Evolutionary conservation across 805 yeast genomes (phyloP).

Genomic region (Cephaloascus fragrans): DNA sequence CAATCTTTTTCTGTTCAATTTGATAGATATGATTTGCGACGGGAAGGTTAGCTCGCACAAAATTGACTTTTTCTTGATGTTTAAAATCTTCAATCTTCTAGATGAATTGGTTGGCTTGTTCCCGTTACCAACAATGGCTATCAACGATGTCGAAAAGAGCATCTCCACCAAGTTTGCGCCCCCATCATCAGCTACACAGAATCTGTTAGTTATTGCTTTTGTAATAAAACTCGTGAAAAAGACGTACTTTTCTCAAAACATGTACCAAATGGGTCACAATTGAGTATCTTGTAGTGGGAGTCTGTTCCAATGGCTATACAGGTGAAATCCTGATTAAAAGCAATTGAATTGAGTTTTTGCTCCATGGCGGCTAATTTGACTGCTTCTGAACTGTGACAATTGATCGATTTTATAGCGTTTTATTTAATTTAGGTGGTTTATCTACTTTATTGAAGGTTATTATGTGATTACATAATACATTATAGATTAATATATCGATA

Average conservation of each 20-base stretch:
- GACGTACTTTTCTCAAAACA: constrained; percentile 5
- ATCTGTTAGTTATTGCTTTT: too few species aligned
- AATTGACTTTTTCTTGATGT: constrained; percentile 30
- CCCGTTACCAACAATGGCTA: constrained; percentile 30
- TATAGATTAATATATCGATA: too few species aligned
- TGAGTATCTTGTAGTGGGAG: constrained; percentile 29
- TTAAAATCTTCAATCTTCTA: constrained; percentile 27
- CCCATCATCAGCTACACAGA: background rate
- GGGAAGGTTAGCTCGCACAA: constrained; percentile 90
- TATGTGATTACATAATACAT: too few species aligned
- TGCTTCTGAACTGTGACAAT: too few species aligned
- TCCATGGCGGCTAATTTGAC: too few species aligned
- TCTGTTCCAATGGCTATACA: constrained; percentile 30
- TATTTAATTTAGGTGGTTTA: too few species aligned
- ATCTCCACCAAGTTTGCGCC: constrained; percentile 15
- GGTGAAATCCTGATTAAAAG: constrained; percentile 33
- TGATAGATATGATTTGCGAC: constrained; percentile 58
- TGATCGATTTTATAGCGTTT: too few species aligned
- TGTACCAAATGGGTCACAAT: constrained; percentile 12
- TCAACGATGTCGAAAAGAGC: constrained; percentile 28
- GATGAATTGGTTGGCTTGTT: constrained; percentile 34
- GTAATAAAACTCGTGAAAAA: too few species aligned
- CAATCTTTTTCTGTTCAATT: constrained; percentile 73
- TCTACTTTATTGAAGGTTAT: too few species aligned
- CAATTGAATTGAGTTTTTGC: constrained; percentile 20